Conservation (phyloP, 1,139 yeast species). For the Komagataea norvegica region DNA sequence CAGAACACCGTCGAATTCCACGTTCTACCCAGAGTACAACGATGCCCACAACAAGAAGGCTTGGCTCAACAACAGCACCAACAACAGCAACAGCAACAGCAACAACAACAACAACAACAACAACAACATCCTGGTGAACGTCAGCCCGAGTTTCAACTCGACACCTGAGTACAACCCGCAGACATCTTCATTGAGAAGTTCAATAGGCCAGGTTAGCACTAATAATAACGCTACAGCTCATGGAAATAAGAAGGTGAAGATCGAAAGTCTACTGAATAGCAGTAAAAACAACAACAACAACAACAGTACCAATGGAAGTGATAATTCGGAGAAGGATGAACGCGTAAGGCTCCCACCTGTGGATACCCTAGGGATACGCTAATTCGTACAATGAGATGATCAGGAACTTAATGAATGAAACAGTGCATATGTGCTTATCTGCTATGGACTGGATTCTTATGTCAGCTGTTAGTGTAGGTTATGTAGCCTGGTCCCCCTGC, state of each 20-base stretch:
- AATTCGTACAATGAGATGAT: not conserved
- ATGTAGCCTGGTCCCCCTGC: no score
- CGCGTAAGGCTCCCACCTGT: conserved; percentile 20
- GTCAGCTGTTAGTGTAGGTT: no score
- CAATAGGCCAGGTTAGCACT: not conserved
- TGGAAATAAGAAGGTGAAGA: conserved; percentile 13
- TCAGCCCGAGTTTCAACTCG: conserved; percentile 1
- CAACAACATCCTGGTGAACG: not conserved
- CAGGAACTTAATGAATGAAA: not conserved
- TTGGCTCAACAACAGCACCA: not conserved
- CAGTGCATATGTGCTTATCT: no score
- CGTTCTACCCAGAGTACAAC: not conserved
- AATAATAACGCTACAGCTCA: not conserved
- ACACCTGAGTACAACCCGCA: conserved; percentile 5
- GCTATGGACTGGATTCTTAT: no score
- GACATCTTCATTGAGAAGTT: not conserved
- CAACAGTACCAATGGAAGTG: not conserved
- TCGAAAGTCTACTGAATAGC: conserved; percentile 19
- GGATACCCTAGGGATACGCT: conserved; percentile 18
- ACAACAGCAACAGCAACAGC: not conserved
- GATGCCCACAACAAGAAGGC: not conserved
- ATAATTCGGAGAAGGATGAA: conserved; percentile 5
- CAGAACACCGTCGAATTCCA: conserved; percentile 16
- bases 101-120: not conserved
- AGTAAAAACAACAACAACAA: not conserved